Evolutionary conservation across 1,139 yeast genomes (phyloP).

Genomic region (Taphrina wiesneri): DNA sequence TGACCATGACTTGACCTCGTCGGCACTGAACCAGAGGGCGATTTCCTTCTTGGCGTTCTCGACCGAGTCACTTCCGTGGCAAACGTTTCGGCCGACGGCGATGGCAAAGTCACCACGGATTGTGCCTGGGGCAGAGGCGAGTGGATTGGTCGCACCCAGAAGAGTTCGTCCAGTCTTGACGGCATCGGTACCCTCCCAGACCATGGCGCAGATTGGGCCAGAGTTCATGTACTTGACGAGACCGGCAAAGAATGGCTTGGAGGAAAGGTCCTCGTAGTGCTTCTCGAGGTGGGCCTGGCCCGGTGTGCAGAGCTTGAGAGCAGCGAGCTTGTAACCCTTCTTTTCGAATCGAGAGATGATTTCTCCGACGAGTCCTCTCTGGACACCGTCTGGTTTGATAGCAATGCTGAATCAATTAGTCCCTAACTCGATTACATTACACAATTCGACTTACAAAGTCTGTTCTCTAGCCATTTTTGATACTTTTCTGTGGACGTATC

Average conservation of each 20-base stretch:
- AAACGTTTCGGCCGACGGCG: slow-evolving; percentile 99
- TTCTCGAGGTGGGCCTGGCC: slow-evolving; percentile 82
- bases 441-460: slow-evolving; percentile 14
- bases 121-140: slow-evolving; percentile 96
- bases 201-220: slow-evolving; percentile 98
- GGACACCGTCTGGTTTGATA: slow-evolving; percentile 99
- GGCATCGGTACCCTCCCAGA: slow-evolving; percentile 99
- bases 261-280: slow-evolving; percentile 55
- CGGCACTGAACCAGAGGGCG: slow-evolving; percentile 95
- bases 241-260: slow-evolving; percentile 46
- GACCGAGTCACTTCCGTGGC: slow-evolving; percentile 99
- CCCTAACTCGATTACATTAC: neutral
- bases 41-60: slow-evolving; percentile 97
- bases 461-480: slow-evolving; percentile 30
- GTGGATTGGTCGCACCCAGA: slow-evolving; percentile 99
- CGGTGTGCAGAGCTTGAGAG: slow-evolving; percentile 87
- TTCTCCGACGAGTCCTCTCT: slow-evolving; percentile 80
- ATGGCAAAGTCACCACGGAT: slow-evolving; percentile 88
- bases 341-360: slow-evolving; percentile 93
- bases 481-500: neutral
- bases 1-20: slow-evolving; percentile 76
- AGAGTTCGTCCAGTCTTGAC: slow-evolving; percentile 97
- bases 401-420: slow-evolving; percentile 59
- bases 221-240: slow-evolving; percentile 94
- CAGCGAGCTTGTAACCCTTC: slow-evolving; percentile 81